Percentiles rank a stretch among this genome's conserved stretches.
Conservation (phyloP, 2,329 filamentous ascomycete species). For the Mycosphaerelloides madeirae region DNA sequence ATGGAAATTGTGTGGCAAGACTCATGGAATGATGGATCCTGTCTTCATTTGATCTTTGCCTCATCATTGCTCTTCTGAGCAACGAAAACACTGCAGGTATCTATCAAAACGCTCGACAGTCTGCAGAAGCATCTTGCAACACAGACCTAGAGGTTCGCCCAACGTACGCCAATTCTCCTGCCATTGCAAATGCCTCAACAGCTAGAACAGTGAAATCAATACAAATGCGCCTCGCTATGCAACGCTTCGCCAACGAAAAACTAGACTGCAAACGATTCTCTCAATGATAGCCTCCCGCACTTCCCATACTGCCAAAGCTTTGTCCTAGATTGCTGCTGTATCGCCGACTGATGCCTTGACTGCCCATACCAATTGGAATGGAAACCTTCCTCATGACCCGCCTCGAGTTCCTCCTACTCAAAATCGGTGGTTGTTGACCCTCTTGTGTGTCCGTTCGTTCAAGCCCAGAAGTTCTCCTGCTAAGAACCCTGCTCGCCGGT, state of each 20-base stretch:
- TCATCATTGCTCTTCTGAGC: too few relatives aligned
- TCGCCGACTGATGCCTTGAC: constrained; percentile 38
- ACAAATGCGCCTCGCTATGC: too few relatives aligned
- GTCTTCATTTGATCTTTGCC: too few relatives aligned
- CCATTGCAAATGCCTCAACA: neutral
- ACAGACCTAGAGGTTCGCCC: too few relatives aligned
- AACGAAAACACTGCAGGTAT: too few relatives aligned
- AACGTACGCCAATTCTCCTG: neutral
- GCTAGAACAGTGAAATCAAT: too few relatives aligned
- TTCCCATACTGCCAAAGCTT: constrained; percentile 30
- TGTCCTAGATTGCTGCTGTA: constrained; percentile 45
- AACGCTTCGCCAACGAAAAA: too few relatives aligned
- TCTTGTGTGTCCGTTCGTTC: constrained; percentile 7
- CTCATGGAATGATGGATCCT: too few relatives aligned
- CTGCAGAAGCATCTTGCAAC: too few relatives aligned
- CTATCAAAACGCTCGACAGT: too few relatives aligned
- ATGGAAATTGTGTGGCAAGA: too few relatives aligned
- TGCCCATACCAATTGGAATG: constrained; percentile 44
- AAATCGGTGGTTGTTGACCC: constrained; percentile 1
- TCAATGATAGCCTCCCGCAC: constrained; percentile 20
- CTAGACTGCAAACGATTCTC: neutral
- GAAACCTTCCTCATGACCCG: constrained; percentile 38
- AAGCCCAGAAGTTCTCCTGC: constrained; percentile 14
- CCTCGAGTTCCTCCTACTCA: constrained; percentile 26
- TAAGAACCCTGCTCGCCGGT: constrained; percentile 6